Conservation (phyloP, 2,329 filamentous ascomycete genomes). For the Sporothrix mexicana region DNA sequence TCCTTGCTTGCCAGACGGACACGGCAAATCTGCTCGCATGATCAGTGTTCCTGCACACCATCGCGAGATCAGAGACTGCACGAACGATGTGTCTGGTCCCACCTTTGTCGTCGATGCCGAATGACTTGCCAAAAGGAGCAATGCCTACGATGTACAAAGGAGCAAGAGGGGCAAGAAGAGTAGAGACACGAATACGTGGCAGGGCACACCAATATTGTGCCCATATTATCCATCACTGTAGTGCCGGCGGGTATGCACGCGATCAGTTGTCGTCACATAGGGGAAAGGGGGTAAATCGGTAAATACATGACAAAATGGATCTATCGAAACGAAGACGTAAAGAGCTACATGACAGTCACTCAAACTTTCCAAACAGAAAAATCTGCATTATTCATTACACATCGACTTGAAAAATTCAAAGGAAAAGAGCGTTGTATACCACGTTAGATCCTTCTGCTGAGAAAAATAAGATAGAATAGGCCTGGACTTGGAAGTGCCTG, state of each 20-base stretch:
- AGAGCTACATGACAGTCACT: too few species aligned
- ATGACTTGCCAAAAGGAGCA: neutral
- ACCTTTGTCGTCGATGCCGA: neutral
- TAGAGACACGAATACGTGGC: neutral
- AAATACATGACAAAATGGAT: neutral
- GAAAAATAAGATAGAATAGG: too few species aligned
- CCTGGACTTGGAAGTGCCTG: too few species aligned
- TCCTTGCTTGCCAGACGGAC: neutral
- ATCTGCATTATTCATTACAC: too few species aligned
- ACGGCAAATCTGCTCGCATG: conserved; percentile 20
- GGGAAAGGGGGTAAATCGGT: neutral
- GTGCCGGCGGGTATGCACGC: conserved; percentile 35
- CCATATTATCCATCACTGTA: neutral
- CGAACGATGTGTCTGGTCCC: neutral
- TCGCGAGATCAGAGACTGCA: neutral
- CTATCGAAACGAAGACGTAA: neutral
- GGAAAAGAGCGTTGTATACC: too few species aligned
- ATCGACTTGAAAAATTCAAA: too few species aligned
- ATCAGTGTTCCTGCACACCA: conserved; percentile 17
- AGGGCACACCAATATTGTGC: neutral
- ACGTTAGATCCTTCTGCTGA: too few species aligned
- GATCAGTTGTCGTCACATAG: conserved; percentile 22
- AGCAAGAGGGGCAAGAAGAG: too few species aligned
- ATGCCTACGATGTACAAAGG: neutral
- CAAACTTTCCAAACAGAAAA: too few species aligned